Conservation (phyloP, 306 rosid species). For the Malus asiatica region DNA sequence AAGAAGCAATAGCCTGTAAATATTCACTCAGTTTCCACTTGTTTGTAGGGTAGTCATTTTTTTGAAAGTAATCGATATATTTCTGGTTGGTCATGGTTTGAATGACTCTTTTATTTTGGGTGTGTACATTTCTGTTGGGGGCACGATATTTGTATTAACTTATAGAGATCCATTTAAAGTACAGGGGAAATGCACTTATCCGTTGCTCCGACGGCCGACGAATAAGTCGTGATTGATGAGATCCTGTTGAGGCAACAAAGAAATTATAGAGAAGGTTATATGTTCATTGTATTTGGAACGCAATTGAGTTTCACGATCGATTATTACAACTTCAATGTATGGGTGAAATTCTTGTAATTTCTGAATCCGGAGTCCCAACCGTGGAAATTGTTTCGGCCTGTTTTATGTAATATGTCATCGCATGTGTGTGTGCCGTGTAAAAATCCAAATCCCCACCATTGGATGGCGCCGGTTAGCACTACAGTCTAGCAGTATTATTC, state of each 20-base stretch:
- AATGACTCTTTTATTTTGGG: neutral
- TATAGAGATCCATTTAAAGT: neutral
- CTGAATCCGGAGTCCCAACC: neutral
- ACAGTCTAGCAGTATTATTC: too few species aligned
- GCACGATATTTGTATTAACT: neutral
- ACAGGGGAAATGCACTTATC: too few species aligned
- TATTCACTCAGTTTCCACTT: conserved; percentile 35
- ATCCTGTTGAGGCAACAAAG: neutral
- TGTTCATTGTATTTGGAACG: neutral
- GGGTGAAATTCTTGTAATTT: neutral
- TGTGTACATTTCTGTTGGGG: neutral
- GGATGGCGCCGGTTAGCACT: rapidly evolving
- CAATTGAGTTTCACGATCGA: neutral
- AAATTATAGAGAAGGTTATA: neutral
- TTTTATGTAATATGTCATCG: too few species aligned
- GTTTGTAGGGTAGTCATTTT: conserved; percentile 5
- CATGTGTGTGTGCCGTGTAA: too few species aligned
- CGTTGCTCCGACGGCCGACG: neutral
- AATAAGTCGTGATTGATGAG: neutral
- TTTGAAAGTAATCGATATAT: conserved; percentile 7
- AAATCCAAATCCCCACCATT: too few species aligned
- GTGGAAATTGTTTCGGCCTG: too few species aligned
- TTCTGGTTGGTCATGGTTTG: neutral
- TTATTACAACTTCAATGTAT: neutral
- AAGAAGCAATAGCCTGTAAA: conserved; percentile 60